Conservation (phyloP, 768 basidiomycete genomes). For the Scleroderma citrinum region DNA sequence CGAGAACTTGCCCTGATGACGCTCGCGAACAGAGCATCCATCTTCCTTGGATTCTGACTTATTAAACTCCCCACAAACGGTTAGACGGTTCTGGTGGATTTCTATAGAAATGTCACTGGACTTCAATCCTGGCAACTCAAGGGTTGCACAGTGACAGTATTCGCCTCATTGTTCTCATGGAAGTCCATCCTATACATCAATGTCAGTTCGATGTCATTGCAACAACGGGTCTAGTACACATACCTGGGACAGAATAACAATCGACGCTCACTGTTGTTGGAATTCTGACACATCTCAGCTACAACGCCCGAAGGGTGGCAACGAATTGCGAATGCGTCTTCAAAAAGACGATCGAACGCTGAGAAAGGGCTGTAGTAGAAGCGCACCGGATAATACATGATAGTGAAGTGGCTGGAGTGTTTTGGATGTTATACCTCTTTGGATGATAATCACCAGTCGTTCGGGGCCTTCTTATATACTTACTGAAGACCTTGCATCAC, state of each 20-base stretch:
- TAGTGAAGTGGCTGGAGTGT: too few relatives aligned
- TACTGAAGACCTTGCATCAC: background rate
- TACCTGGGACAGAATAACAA: conserved; percentile 28
- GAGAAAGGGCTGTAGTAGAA: conserved; percentile 35
- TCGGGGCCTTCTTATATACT: background rate
- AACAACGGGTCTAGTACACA: background rate
- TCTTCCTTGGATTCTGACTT: conserved; percentile 27
- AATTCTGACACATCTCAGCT: conserved; percentile 4
- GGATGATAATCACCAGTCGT: background rate
- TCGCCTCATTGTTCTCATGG: conserved; percentile 42
- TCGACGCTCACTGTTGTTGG: conserved; percentile 1
- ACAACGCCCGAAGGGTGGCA: conserved; percentile 11
- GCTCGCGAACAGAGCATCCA: conserved; percentile 37
- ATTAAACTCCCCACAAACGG: conserved; percentile 44
- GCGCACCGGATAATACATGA: conserved; percentile 21
- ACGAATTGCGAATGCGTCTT: conserved; percentile 29
- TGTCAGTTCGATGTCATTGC: background rate
- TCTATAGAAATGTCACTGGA: conserved; percentile 50
- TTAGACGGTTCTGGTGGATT: conserved; percentile 43
- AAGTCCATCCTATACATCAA: conserved; percentile 44
- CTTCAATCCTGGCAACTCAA: conserved; percentile 53
- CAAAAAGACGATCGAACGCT: conserved; percentile 40
- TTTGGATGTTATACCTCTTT: background rate
- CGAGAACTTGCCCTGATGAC: conserved; percentile 43
- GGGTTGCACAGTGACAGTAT: conserved; percentile 45